Percentiles rank a stretch among this genome's conserved stretches.
These are phyloP conservation scores for Elongisporangium undulatum DNA, from an alignment of 352 stramenopile genomes.

Conservation along the genomic window DNA sequence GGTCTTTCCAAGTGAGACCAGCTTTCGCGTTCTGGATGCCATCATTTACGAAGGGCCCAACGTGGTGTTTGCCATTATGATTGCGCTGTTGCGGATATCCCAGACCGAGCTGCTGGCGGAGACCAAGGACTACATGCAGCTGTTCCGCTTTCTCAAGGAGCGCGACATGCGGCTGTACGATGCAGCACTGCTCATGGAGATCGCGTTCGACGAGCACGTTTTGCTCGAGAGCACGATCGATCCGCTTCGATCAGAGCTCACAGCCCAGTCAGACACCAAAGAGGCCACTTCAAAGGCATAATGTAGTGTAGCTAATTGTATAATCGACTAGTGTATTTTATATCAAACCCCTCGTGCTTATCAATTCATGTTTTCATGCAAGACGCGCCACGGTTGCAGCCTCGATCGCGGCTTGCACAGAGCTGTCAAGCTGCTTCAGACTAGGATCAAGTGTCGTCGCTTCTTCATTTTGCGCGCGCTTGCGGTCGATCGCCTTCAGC, in stretches of 20 bases:
- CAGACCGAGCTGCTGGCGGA: constrained; percentile 48
- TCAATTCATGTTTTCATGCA: not conserved
- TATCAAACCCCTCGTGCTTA: constrained; percentile 2
- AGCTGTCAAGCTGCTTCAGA: constrained; percentile 37
- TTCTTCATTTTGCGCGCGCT: constrained; percentile 20
- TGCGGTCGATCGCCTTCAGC: constrained; percentile 59
- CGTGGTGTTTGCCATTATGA: constrained; percentile 49
- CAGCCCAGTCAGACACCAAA: not conserved
- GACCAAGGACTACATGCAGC: constrained; percentile 59
- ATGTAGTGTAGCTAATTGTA: not conserved
- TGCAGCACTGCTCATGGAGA: constrained; percentile 47
- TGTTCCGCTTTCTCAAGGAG: constrained; percentile 57
- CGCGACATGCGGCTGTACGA: constrained; percentile 61
- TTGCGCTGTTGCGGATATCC: constrained; percentile 51
- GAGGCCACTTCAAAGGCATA: not conserved
- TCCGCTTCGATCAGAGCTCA: constrained; percentile 9
- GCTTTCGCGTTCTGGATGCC: constrained; percentile 56
- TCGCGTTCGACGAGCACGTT: constrained; percentile 45
- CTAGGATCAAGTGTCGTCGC: constrained; percentile 6
- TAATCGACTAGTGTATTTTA: not conserved
- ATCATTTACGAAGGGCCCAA: constrained; percentile 47
- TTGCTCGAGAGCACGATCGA: constrained; percentile 21
- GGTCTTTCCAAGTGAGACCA: constrained; percentile 60
- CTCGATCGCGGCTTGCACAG: constrained; percentile 61
- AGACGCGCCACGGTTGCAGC: constrained; percentile 34